phyloP scores from a whole-genome alignment of 2,329 filamentous ascomycete genomes.

The Cercospora zeae-maydis region DNA sequence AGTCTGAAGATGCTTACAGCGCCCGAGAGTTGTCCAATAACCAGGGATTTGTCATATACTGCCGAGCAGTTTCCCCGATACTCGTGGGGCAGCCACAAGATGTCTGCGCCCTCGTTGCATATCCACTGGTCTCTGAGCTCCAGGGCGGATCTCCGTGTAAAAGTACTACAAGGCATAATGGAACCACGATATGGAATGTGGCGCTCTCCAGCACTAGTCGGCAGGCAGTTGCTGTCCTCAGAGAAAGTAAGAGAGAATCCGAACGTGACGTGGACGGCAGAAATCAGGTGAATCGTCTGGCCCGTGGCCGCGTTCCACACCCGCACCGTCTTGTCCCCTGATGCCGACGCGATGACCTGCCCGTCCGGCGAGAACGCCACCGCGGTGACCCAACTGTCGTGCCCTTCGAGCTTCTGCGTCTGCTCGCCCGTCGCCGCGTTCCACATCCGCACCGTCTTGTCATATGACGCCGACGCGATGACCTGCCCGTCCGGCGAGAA shows the following conservation, averaged over 20 bases:
- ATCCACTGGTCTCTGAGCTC: too few species aligned
- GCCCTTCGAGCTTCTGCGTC: background rate
- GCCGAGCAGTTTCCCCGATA: too few species aligned
- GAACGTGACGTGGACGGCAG: background rate
- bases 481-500: background rate
- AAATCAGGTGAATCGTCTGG: background rate
- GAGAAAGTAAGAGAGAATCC: background rate
- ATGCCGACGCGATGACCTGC: background rate
- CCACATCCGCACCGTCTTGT: background rate
- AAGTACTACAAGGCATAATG: too few species aligned
- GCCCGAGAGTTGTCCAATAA: too few species aligned
- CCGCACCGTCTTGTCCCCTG: background rate
- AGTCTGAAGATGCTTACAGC: too few species aligned
- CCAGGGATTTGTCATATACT: too few species aligned
- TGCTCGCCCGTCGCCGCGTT: background rate
- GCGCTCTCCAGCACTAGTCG: background rate
- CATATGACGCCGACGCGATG: background rate
- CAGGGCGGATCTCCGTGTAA: too few species aligned
- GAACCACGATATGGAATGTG: too few species aligned
- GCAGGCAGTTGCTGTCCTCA: background rate
- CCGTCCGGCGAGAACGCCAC: background rate
- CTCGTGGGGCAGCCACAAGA: too few species aligned
- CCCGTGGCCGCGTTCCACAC: background rate
- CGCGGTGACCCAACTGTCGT: background rate
- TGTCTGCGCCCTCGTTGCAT: too few species aligned